phyloP scores from a whole-genome alignment of 2,329 filamentous ascomycete genomes.

The Ophiostoma tasmaniense region DNA sequence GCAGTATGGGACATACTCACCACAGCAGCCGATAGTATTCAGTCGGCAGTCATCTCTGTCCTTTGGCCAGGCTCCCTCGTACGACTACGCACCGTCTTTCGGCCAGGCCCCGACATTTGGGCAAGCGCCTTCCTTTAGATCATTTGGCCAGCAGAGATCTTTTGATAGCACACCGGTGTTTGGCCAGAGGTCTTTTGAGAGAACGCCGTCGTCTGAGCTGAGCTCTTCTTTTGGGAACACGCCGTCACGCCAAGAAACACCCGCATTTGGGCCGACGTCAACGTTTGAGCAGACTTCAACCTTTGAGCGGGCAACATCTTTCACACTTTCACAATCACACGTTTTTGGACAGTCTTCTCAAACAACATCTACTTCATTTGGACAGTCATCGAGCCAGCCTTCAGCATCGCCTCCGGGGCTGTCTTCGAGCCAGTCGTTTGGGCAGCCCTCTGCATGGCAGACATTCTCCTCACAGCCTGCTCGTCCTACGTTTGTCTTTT shows the following conservation, averaged over 20 bases:
- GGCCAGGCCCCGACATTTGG: slow-evolving; percentile 2
- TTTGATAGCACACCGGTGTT: neutral
- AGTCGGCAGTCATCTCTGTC: neutral
- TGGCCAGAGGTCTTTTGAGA: neutral
- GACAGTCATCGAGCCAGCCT: neutral
- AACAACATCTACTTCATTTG: neutral
- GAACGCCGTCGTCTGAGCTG: neutral
- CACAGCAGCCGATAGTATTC: slow-evolving; percentile 7
- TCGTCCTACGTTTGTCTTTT: neutral
- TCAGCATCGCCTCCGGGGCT: neutral
- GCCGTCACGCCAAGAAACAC: neutral
- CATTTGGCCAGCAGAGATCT: neutral
- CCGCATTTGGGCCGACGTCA: neutral
- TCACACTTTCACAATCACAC: neutral
- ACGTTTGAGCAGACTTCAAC: neutral
- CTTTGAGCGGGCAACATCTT: neutral
- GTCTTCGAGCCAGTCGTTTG: neutral
- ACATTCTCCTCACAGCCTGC: neutral
- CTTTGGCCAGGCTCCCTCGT: neutral
- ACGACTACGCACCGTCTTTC: neutral
- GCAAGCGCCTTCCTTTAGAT: neutral
- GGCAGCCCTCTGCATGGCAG: neutral
- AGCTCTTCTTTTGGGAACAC: neutral
- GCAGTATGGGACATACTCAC: neutral
- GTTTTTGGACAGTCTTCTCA: neutral